Base-by-base conservation (phyloP, 441 rosid genomes). In the Mallotus repandus region DNA sequence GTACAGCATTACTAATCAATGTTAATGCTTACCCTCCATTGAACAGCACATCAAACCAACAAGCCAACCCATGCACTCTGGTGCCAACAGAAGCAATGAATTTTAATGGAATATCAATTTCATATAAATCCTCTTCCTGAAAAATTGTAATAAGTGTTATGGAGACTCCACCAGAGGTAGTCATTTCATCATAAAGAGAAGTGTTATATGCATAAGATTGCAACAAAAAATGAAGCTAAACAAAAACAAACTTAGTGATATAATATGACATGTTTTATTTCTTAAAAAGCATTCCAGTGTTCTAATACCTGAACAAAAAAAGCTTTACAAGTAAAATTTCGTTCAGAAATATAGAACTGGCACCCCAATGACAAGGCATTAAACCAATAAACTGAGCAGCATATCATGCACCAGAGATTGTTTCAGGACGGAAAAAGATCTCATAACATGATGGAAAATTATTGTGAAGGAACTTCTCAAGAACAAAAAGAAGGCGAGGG, bases 41-140 rank as follows among this genome's bases (percentile, higher is more conserved):
- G 74, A 94, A 94, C 74, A 94, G 81, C 68, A 94, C 97, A 43
- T 94, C 99, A 25, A 94, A 94, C 99, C 98, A 94, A 80, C 98
- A 92, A 45, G 99, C 99, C 82, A 94, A 82, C 14, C 99, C 99
- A 78, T 94, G 99, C 69, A 94, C 87, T 84, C 97, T 86, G 52
- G 97, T 81, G 71, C 98, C 97, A 45, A 88, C 86, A n/a, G 94
- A 84, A 15, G 96, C 89, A 49, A 78, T 79, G 76, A 94, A 92
- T 83, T 86, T 94, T 69, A 94, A 82, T 4, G 97, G 99, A 76
- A 94, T 83, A 79, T 88, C 96, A 70, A 92, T 82, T 81, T 94
- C 96, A 75, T 89, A 94, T 32, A 94, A 76, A 15, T 89, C 88
- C 72, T 89, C 98, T 83, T 92, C 99, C 99, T 94, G 86, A 74